Base-by-base conservation (phyloP, 495 filamentous ascomycete genomes). In the Penicillium egyptiacum region DNA sequence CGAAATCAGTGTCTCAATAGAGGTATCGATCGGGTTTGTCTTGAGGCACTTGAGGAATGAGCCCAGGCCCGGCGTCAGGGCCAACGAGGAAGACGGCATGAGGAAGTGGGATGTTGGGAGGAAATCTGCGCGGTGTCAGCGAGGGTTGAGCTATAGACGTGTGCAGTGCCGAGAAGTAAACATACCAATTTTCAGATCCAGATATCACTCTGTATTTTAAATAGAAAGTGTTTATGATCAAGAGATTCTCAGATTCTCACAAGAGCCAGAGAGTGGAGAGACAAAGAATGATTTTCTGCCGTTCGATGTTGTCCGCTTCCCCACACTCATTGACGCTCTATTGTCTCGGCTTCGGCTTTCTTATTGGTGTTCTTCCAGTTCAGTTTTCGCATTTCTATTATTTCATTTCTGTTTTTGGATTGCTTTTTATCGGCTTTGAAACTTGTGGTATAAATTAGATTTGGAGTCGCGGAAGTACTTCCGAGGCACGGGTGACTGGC, bases 1-100 rank as follows among this genome's bases (percentile, higher is more conserved):
- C 89, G 87, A 88, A 56, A 92, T 84, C 53, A 96, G 75, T 54
- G 85, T 81, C 63, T 95, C 90, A 53, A 93, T 87, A 1, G 88
- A 93, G 23, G 86, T 80, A 56, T 96, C 90, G 23, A 91, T 80
- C 16, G 85, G 78, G 54, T 81, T 85, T 45, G 78, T 78, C 60
- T 86, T 92, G 54, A 96, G 76, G 0, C 88, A 87, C 64, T 87
- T 89, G 51, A 95, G 80, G 63, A 89, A 92, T 39, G 85, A 86
- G 52, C 85, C 79, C 55, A 96, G 72, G 56, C 83, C 86, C 7
- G 92, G 91, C 59, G 88, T 81, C 61, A 81, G 69, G 49, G 75
- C 68, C 44, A 69, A 70, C 33, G 74, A 69, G 14, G 77, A 65
- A 9, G 80, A 63, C 42, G 81, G 76, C 83, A 86, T 86, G 44